Evolutionary conservation across 202 grass and related monocot genomes (phyloP).

Genomic region (Carex sylvatica): DNA sequence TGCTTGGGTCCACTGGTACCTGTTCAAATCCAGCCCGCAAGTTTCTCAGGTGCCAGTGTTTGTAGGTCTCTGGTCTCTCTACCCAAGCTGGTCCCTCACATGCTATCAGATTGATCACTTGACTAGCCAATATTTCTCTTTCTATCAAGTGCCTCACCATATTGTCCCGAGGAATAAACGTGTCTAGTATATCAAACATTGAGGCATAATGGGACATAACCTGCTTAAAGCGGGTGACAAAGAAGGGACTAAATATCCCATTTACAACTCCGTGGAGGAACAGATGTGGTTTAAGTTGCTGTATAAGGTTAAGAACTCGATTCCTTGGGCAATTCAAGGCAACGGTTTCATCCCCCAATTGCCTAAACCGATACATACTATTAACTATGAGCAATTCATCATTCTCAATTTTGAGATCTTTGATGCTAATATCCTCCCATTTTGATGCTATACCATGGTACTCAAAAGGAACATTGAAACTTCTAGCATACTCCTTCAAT

Average conservation of each 20-base stretch:
- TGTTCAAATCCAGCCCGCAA: conserved; percentile 42
- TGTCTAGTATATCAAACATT: conserved; percentile 55
- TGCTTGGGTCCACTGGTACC: conserved; percentile 30
- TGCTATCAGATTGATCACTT: conserved; percentile 44
- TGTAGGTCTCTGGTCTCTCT: conserved; percentile 60
- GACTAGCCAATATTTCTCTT: conserved; percentile 24
- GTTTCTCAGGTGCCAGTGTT: conserved; percentile 44
- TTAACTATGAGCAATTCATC: conserved; percentile 60
- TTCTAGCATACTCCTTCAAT: conserved; percentile 49
- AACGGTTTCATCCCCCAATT: conserved; percentile 54
- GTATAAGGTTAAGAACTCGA: conserved; percentile 41
- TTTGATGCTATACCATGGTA: conserved; percentile 47
- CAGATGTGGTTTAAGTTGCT: conserved; percentile 37
- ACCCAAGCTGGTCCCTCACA: conserved; percentile 52
- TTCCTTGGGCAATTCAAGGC: conserved; percentile 41
- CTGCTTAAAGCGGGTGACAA: conserved; percentile 48
- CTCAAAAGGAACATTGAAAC: conserved; percentile 51
- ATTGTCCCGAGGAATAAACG: conserved; percentile 31
- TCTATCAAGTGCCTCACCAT: conserved; percentile 44
- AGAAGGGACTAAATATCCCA: conserved; percentile 50
- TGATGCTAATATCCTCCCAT: conserved; percentile 40
- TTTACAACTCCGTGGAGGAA: conserved; percentile 47
- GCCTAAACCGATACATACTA: conserved; percentile 37
- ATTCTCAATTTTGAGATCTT: conserved; percentile 49
- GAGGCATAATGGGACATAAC: conserved; percentile 40